These are phyloP conservation scores for Globisporangium solare DNA, from an alignment of 352 stramenopile genomes.

Conservation along the genomic window DNA sequence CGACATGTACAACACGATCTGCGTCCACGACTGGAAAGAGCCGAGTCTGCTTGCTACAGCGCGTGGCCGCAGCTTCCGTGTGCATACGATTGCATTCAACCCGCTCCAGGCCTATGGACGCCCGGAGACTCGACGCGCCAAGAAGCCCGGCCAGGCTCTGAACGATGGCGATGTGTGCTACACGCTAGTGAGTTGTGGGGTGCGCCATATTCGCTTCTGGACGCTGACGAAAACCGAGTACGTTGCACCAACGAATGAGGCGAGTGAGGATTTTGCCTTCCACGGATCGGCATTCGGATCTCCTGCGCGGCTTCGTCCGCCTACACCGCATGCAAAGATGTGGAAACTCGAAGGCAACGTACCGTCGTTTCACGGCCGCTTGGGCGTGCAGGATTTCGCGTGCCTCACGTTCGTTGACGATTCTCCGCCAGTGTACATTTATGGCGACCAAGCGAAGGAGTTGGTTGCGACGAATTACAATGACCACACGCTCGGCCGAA, in stretches of 20 bases:
- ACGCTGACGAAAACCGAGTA: slow-evolving; percentile 59
- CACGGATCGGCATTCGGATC: slow-evolving; percentile 55
- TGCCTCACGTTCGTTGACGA: slow-evolving; percentile 67
- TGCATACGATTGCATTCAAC: slow-evolving; percentile 64
- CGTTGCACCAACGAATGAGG: slow-evolving; percentile 28
- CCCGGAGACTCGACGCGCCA: slow-evolving; percentile 39
- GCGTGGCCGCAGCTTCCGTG: slow-evolving; percentile 60
- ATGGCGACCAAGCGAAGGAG: slow-evolving; percentile 44
- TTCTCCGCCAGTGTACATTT: slow-evolving; percentile 50
- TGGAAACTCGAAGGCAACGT: slow-evolving; percentile 76
- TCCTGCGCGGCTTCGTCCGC: slow-evolving; percentile 35
- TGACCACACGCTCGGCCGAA: slow-evolving; percentile 54
- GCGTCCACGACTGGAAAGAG: slow-evolving; percentile 66
- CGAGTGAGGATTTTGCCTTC: slow-evolving; percentile 56
- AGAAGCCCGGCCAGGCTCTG: slow-evolving; percentile 57
- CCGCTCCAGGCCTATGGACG: slow-evolving; percentile 63
- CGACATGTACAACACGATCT: slow-evolving; percentile 80
- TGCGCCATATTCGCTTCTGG: slow-evolving; percentile 76
- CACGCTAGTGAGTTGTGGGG: slow-evolving; percentile 65
- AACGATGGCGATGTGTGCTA: slow-evolving; percentile 68
- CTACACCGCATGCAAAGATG: slow-evolving; percentile 54
- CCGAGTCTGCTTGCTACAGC: slow-evolving; percentile 49
- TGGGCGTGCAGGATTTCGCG: slow-evolving; percentile 72
- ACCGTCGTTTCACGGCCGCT: slow-evolving; percentile 56
- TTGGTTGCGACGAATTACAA: slow-evolving; percentile 33